These are phyloP conservation scores for Sporothrix variecibatus DNA, from an alignment of 2,329 filamentous ascomycete species.

Conservation along the genomic window DNA sequence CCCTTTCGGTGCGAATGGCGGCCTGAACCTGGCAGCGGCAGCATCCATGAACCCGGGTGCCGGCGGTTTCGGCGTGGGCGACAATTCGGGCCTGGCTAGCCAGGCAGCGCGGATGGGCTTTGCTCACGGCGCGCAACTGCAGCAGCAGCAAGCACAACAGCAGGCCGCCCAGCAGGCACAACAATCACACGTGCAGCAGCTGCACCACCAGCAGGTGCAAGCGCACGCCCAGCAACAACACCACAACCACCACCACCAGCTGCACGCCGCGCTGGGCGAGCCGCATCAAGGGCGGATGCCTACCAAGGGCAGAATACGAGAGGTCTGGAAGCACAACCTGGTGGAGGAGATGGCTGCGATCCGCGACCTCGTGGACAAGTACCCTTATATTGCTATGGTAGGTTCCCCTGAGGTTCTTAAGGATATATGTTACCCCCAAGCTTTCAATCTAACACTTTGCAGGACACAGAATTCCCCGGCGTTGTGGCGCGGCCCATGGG, in stretches of 20 bases:
- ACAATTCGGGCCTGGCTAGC: constrained; percentile 74
- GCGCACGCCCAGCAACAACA: constrained; percentile 60
- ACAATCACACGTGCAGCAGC: constrained; percentile 38
- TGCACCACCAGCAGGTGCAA: constrained; percentile 52
- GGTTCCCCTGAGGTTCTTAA: constrained; percentile 43
- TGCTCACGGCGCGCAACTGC: constrained; percentile 66
- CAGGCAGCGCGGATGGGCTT: constrained; percentile 89
- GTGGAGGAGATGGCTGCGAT: constrained; percentile 86
- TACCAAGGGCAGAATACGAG: constrained; percentile 80
- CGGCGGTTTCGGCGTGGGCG: constrained; percentile 53
- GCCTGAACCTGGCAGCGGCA: constrained; percentile 49
- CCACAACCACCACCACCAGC: constrained; percentile 47
- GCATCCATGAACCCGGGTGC: constrained; percentile 47
- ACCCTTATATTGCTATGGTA: constrained; percentile 97
- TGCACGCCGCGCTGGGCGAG: constrained; percentile 44
- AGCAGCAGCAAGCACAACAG: constrained; percentile 61
- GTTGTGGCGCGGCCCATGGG: constrained; percentile 96
- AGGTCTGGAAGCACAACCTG: constrained; percentile 93
- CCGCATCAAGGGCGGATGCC: constrained; percentile 58
- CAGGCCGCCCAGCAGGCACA: constrained; percentile 53
- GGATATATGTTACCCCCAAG: too few species aligned
- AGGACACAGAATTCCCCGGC: constrained; percentile 99
- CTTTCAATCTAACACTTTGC: constrained; percentile 25
- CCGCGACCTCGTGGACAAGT: constrained; percentile 81
- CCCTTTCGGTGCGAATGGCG: constrained; percentile 63